Evolutionary conservation across 345 rosid genomes (phyloP), one percentile per base, ranked within the genome.

Genomic region (Dimocarpus longan): DNA sequence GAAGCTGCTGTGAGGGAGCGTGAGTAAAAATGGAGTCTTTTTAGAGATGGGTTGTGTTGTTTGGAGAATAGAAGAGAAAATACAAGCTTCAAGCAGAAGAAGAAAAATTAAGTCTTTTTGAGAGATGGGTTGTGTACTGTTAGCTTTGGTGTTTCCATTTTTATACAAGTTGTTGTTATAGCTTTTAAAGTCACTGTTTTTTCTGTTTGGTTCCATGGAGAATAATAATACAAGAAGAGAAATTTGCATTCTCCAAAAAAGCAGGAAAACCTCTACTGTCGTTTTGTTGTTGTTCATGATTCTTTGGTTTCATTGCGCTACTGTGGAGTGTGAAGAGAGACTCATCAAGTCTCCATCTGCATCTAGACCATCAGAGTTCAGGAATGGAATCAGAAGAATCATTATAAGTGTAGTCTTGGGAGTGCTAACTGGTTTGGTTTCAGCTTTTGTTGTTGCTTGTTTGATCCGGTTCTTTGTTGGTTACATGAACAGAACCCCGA

Each of bases 401-500:
- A 73, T 88, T 46, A 66, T 93, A 7, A 91, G 97, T 75, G 75
- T 95, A 73, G 75, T 70, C 0, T 82, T 87, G 57, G 98, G 98
- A 77, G 82, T 83, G 24, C 48, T 92, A 22, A 93, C 95, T 0
- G 98, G 97, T 10, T 75, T 90, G 73, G 52, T 82, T 42, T 90
- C 87, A 7, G 90, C 96, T 56, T 3, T 89, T 75, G 78, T 87
- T 48, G 79, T 89, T 74, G 98, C 95, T 63, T 89, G 85, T 70
- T 69, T 89, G 8, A 83, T 93, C 62, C 87, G 90, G 62, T 77
- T 77, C 85, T 70, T 89, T 10, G 85, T 91, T 71, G 83, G 83
- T 18, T 95, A 85, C 92, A 87, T 95, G 82, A 90, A 80, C 85
- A 82, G 84, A 77, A 91, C 98, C 2, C 99, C 98, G 71, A 88